Base-by-base conservation (phyloP, 2,329 filamentous ascomycete species). In the Diaporthe aspalathi region DNA sequence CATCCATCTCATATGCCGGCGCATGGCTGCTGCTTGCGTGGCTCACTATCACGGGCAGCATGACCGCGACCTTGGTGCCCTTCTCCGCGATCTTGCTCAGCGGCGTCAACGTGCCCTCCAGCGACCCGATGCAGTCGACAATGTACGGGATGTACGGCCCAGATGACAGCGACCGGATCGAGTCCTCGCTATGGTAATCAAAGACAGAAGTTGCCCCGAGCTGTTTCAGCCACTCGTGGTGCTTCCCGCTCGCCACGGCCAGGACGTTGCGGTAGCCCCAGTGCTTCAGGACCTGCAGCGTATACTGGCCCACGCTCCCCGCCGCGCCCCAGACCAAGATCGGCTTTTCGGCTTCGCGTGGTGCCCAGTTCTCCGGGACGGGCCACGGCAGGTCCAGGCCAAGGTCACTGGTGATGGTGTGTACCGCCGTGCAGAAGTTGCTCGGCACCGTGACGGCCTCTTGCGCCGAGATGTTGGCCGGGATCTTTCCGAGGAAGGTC, bases 381-480 rank as follows among this genome's bases (percentile, higher is more conserved):
- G 88, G 89, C 88, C 88, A 91, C 0, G 88, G 88, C 0, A 89
- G 81, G 40, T 84, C 82, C 24, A 92, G 78, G 0, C 78, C 81
- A 16, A 91, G 80, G 72, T 91, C 88, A 1, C 71, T 72, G 1
- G 78, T 80, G 3, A 87, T 76, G 6, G 87, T 81, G 76, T 91
- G 88, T 77, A 90, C 88, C 14, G 86, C 87, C 0, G 89, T 91
- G 38, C 91, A 85, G 35, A 89, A 78, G 74, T 90, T 91, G 62
- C 87, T 86, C 0, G 88, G 85, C 2, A 90, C 77, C 0, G 88
- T 89, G 7, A 84, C 86, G 1, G 87, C 87, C 72, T 85, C 81
- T 57, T 83, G 76, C 50, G 84, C 76, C 1, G 80, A 81, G 38
- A 86, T 76, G 29, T 78, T 80, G 14, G 77, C 71, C 1, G 86